A percentile compares a stretch with the other conserved stretches of the same genome.
These are phyloP conservation scores for Aspergillus egyptiacus DNA, from an alignment of 495 filamentous ascomycete species.

Conservation along the genomic window DNA sequence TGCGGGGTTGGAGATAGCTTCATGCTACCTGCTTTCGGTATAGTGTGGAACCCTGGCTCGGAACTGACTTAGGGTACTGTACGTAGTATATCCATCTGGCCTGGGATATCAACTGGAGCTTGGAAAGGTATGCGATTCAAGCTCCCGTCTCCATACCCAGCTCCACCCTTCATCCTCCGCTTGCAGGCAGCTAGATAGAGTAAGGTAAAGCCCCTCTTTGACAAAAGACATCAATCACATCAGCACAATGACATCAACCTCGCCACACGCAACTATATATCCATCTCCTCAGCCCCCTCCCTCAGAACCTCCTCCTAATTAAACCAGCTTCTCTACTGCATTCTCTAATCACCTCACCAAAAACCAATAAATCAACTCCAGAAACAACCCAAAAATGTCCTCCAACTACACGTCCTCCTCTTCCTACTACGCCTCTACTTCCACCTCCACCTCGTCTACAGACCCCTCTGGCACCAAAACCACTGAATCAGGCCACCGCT, in stretches of 20 bases:
- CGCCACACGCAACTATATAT: slow-evolving; percentile 1
- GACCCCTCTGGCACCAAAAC: slow-evolving; percentile 21
- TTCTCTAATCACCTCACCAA: background rate
- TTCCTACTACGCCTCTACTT: slow-evolving; percentile 21
- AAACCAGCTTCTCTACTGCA: background rate
- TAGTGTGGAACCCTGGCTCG: slow-evolving; percentile 1
- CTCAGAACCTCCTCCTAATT: background rate
- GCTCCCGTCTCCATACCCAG: no score
- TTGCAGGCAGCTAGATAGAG: no score
- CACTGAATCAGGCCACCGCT: slow-evolving; percentile 27
- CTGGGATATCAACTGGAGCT: no score
- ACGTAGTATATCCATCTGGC: no score
- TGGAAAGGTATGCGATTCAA: no score
- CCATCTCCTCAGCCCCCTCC: background rate
- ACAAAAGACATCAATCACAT: no score
- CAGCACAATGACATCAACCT: slow-evolving; percentile 7
- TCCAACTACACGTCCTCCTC: slow-evolving; percentile 1
- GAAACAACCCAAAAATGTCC: background rate
- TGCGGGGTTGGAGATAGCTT: slow-evolving; percentile 5
- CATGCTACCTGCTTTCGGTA: background rate
- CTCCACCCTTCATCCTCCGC: no score
- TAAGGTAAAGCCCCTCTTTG: no score
- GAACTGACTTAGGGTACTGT: no score
- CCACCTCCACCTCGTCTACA: slow-evolving; percentile 30
- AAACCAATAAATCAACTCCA: background rate